These are phyloP conservation scores for Pythium grandisporangium DNA, from an alignment of 352 stramenopile species.

Conservation along the genomic window DNA sequence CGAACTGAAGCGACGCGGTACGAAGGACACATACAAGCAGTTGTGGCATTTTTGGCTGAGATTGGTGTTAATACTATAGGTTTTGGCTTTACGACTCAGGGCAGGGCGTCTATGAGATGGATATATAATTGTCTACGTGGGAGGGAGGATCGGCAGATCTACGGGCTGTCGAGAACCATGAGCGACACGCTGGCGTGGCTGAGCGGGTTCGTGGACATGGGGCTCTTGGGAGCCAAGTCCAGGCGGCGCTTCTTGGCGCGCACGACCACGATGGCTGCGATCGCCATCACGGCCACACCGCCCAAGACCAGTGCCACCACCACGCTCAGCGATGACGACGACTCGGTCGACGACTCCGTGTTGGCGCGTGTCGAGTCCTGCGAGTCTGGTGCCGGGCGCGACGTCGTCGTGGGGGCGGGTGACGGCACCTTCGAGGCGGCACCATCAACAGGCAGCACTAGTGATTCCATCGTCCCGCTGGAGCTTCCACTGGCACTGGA, in stretches of 20 bases:
- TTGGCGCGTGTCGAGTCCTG: conserved; percentile 16
- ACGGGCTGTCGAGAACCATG: neutral
- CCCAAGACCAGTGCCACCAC: conserved; percentile 17
- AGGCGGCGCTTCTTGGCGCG: conserved; percentile 45
- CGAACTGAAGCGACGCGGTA: no score
- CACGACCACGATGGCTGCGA: conserved; percentile 29
- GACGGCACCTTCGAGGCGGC: neutral
- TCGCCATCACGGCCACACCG: conserved; percentile 21
- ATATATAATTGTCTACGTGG: no score
- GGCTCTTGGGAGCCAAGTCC: conserved; percentile 29
- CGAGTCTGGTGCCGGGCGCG: neutral
- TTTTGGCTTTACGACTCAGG: no score
- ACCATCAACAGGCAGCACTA: no score
- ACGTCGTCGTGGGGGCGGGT: neutral
- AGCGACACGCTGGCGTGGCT: neutral
- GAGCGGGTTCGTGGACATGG: conserved; percentile 12
- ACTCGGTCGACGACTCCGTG: conserved; percentile 27
- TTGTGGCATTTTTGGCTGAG: no score
- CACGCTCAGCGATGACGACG: conserved; percentile 17
- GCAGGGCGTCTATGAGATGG: no score
- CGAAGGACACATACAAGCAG: no score
- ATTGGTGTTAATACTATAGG: no score
- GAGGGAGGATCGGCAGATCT: neutral
- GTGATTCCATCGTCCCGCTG: no score
- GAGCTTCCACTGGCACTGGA: neutral